These are phyloP conservation scores for Capsicum rhomboideum DNA, from an alignment of 257 asterid species.

Conservation along the genomic window DNA sequence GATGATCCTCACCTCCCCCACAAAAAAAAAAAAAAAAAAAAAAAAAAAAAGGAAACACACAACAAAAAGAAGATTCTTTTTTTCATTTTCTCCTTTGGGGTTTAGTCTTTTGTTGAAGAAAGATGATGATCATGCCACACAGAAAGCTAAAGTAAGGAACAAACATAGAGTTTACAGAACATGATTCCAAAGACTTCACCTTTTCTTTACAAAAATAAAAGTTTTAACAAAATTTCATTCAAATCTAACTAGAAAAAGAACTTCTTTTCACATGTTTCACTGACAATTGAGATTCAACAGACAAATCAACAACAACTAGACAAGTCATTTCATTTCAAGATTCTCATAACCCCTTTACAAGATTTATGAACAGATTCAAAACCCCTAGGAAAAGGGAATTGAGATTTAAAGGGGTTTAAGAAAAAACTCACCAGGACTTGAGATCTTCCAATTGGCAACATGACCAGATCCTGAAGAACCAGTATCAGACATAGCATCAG, in stretches of 20 bases:
- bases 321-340: background rate
- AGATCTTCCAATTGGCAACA: slow-evolving; percentile 40
- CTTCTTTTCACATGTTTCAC: background rate
- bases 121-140: background rate
- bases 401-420: too few relatives aligned
- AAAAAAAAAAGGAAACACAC: background rate
- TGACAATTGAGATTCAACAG: background rate
- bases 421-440: slow-evolving; percentile 28
- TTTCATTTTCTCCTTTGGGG: background rate
- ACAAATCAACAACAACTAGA: background rate
- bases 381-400: too few relatives aligned
- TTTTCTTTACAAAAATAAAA: background rate
- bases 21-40: background rate
- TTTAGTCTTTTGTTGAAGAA: background rate
- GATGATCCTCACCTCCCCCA: background rate
- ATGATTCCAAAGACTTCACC: background rate
- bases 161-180: background rate
- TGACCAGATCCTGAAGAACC: slow-evolving; percentile 21
- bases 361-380: background rate
- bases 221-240: background rate
- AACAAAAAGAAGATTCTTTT: background rate
- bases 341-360: background rate
- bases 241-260: background rate
- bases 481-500: slow-evolving; percentile 20
- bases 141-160: background rate